phyloP scores from a whole-genome alignment of 2,329 filamentous ascomycete genomes.

The Annulohypoxylon truncatum region DNA sequence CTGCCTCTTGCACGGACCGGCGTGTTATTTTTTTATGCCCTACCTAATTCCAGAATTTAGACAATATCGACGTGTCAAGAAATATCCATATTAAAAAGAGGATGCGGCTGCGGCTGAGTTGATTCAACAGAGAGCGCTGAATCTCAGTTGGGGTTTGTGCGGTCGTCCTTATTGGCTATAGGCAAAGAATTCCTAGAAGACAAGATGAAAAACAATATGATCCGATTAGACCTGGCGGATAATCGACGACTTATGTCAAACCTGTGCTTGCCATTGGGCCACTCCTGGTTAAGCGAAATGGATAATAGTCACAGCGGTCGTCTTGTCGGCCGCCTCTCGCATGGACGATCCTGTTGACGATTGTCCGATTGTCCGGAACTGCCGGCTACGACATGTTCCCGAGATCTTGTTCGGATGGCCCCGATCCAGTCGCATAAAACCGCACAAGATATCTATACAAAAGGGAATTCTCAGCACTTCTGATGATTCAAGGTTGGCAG shows the following conservation, averaged over 20 bases:
- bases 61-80: background rate
- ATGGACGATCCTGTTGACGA: background rate
- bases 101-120: background rate
- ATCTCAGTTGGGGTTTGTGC: background rate
- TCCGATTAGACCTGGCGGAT: background rate
- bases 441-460: background rate
- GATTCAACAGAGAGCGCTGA: background rate
- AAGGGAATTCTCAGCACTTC: background rate
- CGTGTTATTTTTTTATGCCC: constrained; percentile 1
- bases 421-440: background rate
- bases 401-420: background rate
- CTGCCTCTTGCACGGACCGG: background rate
- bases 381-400: background rate
- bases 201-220: background rate
- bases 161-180: background rate
- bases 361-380: background rate
- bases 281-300: background rate
- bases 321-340: background rate
- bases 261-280: background rate
- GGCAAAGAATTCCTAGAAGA: background rate
- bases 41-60: background rate
- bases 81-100: background rate
- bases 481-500: background rate
- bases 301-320: background rate
- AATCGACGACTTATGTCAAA: background rate